Evolutionary conservation across 164 flowering plant species (phyloP), one percentile per base, ranked within the genome.

Genomic region (Cinnamomum chago): DNA sequence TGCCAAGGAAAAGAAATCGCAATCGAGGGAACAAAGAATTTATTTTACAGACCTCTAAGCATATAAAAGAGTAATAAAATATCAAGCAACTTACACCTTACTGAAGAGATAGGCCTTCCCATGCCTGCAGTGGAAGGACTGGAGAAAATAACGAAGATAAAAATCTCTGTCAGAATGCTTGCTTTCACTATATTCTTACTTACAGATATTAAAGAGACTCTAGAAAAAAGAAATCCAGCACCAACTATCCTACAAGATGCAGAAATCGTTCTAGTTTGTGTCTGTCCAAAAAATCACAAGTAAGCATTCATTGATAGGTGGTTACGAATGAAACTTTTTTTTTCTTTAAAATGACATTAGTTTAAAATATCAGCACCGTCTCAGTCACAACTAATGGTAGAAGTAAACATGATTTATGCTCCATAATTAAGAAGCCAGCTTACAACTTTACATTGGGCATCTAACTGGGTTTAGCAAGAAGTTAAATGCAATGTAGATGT

Each of bases 61-160:
- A 12, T 50, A 66, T 27, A 27, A 22, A 73, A 47, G 55, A 68
- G 55, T 47, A n/a, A n/a, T 18, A 6, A 20, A 64, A 51, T 76
- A 50, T 27, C 65, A 72, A 73, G 68, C 77, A 71, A 90, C 98
- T 90, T 88, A 93, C 98, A 88, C 91, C 60, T 85, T 88, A 70
- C 77, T 80, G 81, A 91, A 90, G 78, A 93, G 97, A 81, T 93
- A 93, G 76, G 94, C 97, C 82, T 81, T 90, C 76, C 98, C 98
- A 84, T 88, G 85, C 80, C 84, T 84, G 90, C 88, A 86, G 77
- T 84, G 89, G 79, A 93, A 93, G 27, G 87, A 70, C 97, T 93
- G 92, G 76, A 83, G 28, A 18, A 79, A 74, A 67, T 25, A 71
- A 81, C 80, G 86, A 25, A 80, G 58, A 17, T 20, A 51, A 66